Conservation (phyloP, 768 basidiomycete species). For the Clitopilus hobsonii region DNA sequence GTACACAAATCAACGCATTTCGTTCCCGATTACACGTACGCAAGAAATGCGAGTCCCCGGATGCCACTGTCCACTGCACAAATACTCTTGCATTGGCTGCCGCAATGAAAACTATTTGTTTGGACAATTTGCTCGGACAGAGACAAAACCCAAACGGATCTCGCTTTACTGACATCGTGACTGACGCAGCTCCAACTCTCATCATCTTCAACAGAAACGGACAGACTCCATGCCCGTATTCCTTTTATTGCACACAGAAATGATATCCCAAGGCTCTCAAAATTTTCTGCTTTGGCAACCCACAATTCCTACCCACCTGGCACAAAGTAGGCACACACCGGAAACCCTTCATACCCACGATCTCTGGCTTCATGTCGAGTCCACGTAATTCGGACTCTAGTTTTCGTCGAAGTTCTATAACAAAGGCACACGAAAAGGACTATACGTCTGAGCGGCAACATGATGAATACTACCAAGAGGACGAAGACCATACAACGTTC, state of each 20-base stretch:
- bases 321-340: too few relatives aligned
- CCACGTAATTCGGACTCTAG: constrained; percentile 21
- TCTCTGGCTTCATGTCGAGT: constrained; percentile 25
- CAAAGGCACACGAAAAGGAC: constrained; percentile 1
- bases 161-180: background rate
- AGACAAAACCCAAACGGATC: background rate
- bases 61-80: too few relatives aligned
- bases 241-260: background rate
- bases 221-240: constrained; percentile 5
- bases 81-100: background rate
- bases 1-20: too few relatives aligned
- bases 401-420: background rate
- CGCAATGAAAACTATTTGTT: background rate
- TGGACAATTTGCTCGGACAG: background rate
- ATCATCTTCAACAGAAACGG: constrained; percentile 40
- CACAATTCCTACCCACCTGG: too few relatives aligned
- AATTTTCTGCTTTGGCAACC: background rate
- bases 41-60: too few relatives aligned
- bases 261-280: background rate
- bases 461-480: constrained; percentile 10
- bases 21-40: too few relatives aligned
- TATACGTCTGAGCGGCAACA: background rate
- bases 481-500: constrained; percentile 25
- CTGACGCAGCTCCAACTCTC: constrained; percentile 42
- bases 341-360: background rate